Evolutionary conservation across 768 basidiomycete species (phyloP).

Genomic region (Leccinum aurantiacum): DNA sequence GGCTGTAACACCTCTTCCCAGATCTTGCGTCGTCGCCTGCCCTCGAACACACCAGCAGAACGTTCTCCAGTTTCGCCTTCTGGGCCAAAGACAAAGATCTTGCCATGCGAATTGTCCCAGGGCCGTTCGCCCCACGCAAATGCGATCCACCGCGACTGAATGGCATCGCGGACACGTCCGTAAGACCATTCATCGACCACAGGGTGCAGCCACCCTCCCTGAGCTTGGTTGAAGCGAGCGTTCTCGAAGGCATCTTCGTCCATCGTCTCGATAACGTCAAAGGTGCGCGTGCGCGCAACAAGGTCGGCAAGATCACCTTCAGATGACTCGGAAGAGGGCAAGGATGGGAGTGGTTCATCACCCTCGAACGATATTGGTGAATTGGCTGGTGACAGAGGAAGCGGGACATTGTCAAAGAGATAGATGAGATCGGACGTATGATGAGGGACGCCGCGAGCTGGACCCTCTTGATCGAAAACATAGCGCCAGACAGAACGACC

Average conservation of each 20-base stretch:
- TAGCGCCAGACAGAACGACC: conserved; percentile 75
- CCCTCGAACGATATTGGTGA: conserved; percentile 35
- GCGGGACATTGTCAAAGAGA: conserved; percentile 73
- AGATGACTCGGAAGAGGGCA: conserved; percentile 32
- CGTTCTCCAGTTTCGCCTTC: conserved; percentile 82
- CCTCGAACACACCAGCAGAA: conserved; percentile 60
- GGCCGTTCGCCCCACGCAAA: conserved; percentile 75
- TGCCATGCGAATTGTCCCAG: conserved; percentile 57
- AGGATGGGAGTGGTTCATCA: conserved; percentile 32
- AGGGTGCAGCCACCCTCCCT: conserved; percentile 52
- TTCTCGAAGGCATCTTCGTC: conserved; percentile 23
- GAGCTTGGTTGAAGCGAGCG: conserved; percentile 12
- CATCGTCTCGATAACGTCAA: conserved; percentile 31
- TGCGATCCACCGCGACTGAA: conserved; percentile 73
- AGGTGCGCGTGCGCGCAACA: conserved; percentile 16
- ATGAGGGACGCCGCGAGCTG: conserved; percentile 61
- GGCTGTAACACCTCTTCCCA: conserved; percentile 72
- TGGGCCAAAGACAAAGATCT: conserved; percentile 77
- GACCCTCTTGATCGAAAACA: conserved; percentile 80
- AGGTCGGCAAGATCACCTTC: conserved; percentile 20
- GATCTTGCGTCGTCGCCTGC: conserved; percentile 53
- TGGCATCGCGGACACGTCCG: conserved; percentile 61
- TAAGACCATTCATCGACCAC: conserved; percentile 70
- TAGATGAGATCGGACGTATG: conserved; percentile 75
- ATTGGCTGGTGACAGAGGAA: conserved; percentile 41